Conservation (phyloP, 2,329 filamentous ascomycete genomes). For the Xylaria sp. region DNA sequence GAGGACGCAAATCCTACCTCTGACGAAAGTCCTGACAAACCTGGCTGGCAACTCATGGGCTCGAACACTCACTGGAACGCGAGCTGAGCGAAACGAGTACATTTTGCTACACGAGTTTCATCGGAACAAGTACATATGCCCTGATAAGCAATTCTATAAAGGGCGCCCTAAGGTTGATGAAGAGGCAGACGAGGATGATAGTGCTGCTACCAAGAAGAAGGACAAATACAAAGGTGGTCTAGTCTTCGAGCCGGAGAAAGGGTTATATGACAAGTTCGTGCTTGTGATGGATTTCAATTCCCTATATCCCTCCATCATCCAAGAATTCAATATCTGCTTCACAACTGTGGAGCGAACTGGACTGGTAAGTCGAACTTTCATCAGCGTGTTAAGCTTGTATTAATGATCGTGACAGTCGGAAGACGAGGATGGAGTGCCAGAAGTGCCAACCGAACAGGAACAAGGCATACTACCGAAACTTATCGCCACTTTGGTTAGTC, state of each 20-base stretch:
- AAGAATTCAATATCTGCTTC: conserved; percentile 99
- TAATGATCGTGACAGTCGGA: conserved; percentile 60
- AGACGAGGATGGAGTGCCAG: conserved; percentile 86
- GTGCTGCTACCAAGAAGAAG: conserved; percentile 86
- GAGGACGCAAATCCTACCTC: conserved; percentile 86
- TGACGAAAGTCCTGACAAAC: conserved; percentile 95
- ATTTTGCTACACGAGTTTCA: conserved; percentile 98
- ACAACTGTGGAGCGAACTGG: conserved; percentile 86
- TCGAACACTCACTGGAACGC: conserved; percentile 90
- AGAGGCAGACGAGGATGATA: conserved; percentile 71
- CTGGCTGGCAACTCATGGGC: conserved; percentile 98
- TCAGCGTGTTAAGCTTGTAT: conserved; percentile 22
- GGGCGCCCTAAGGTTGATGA: conserved; percentile 75
- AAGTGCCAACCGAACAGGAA: conserved; percentile 78
- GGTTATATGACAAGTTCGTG: conserved; percentile 96
- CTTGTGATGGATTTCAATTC: conserved; percentile 99
- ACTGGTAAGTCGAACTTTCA: conserved; percentile 59
- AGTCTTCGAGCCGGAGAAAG: conserved; percentile 97
- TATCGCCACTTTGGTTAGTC: conserved; percentile 88
- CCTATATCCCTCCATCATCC: conserved; percentile 96
- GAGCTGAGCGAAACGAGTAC: conserved; percentile 97
- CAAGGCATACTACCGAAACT: conserved; percentile 88
- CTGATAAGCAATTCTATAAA: conserved; percentile 87
- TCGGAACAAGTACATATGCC: conserved; percentile 96
- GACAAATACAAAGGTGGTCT: conserved; percentile 99